Conservation (phyloP, 768 basidiomycete genomes). For the Leccinum variicolor region DNA sequence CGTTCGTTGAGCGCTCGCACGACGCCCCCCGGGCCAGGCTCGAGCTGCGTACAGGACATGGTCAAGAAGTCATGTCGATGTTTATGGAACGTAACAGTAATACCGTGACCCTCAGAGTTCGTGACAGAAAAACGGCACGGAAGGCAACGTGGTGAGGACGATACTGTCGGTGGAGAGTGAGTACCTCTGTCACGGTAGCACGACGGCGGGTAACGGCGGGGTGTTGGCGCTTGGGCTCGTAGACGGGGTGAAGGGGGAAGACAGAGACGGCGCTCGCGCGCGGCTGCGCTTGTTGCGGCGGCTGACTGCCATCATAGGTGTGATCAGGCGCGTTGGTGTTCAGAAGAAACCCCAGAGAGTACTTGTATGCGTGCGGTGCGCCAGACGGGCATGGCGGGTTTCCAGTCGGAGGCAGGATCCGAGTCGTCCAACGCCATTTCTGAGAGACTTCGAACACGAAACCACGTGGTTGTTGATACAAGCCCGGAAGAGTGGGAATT, state of each 20-base stretch:
- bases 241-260: conserved; percentile 6
- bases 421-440: conserved; percentile 9
- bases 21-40: conserved; percentile 38
- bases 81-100: too few species aligned
- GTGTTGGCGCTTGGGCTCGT: conserved; percentile 1
- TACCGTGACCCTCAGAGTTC: conserved; percentile 27
- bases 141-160: conserved; percentile 58
- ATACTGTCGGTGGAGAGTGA: conserved; percentile 48
- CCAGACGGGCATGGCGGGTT: conserved; percentile 7
- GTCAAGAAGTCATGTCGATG: conserved; percentile 46
- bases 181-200: conserved; percentile 51
- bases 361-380: conserved; percentile 10
- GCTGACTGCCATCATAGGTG: conserved; percentile 18
- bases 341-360: conserved; percentile 18
- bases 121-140: conserved; percentile 69
- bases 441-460: background rate
- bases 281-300: conserved; percentile 21
- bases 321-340: conserved; percentile 22
- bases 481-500: background rate
- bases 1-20: conserved; percentile 53
- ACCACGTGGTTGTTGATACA: too few species aligned
- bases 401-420: background rate
- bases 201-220: conserved; percentile 38
- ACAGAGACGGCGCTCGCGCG: conserved; percentile 2
- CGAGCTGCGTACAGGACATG: conserved; percentile 55